Base-by-base conservation (phyloP, 1,284 basidiomycete species). In the Meira nashicola region DNA sequence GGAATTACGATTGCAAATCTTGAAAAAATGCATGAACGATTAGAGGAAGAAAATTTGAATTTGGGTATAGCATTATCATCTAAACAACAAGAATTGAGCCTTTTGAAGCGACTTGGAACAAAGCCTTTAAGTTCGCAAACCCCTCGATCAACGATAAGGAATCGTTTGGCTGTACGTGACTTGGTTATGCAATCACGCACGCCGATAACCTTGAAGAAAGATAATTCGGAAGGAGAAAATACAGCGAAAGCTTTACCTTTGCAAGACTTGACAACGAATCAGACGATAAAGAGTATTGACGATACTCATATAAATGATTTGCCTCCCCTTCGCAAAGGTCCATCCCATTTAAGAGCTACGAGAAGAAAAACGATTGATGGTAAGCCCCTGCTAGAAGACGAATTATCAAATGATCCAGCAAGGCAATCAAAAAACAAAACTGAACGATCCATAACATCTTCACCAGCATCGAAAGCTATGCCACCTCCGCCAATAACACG, bases 1-100 rank as follows among this genome's bases (percentile, higher is more conserved):
- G 64, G 63, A 6, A 52, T 74, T 10, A 54, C 65, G 37, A 17
- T 68, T 2, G 38, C 66, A 43, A 67, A 66, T 28, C 57, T 71
- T 25, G 56, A 66, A 2, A 56, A 65, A 47, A 74, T 76, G 28
- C 68, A 68, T 49, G 65, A 71, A 4, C 66, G 65, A 40, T 55
- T 74, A 8, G 59, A 62, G 37, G 58, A 62, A 39, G 67, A 73
- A 59, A 71, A 67, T 15, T 23, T 66, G 12, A 59, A 66, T 46
- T 71, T 63, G 17, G 60, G 65, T 15, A 64, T 73, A 21, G 72
- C 73, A 1, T 48, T 74, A 10, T 55, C 55, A 7, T 70, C 71
- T 21, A 70, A 68, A 25, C 59, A 70, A 57, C 57, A 67, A 46
- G 73, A 68, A 40, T 57, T 71, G 39, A 66, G 65, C 6, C 62